Evolutionary conservation across 169 alveolate species (phyloP).

Genomic region (Plasmodium blacklocki): DNA sequence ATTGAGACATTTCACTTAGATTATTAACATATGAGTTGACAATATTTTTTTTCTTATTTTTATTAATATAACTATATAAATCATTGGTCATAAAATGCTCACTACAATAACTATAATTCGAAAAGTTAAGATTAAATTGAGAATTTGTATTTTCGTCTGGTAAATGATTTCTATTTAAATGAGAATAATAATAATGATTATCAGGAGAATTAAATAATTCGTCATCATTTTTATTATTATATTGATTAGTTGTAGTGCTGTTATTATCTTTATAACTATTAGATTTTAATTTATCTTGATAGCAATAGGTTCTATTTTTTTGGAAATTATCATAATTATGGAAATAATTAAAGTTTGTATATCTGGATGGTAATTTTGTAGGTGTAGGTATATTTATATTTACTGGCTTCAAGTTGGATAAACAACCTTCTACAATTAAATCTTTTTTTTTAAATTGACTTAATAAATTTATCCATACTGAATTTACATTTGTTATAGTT

Average conservation of each 20-base stretch:
- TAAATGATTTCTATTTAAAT: not conserved
- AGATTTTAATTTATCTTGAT: not conserved
- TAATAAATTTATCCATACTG: conserved; percentile 91
- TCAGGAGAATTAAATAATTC: no score
- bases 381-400: conserved; percentile 62
- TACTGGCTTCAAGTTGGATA: conserved; percentile 82
- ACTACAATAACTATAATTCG: conserved; percentile 46
- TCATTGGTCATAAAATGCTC: conserved; percentile 31
- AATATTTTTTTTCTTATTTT: not conserved
- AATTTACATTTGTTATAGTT: conserved; percentile 77
- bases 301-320: not conserved
- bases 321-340: not conserved
- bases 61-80: conserved; percentile 6
- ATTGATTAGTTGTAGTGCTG: not conserved
- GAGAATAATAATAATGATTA: no score
- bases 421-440: conserved; percentile 93
- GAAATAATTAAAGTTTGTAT: conserved; percentile 42
- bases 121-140: conserved; percentile 2
- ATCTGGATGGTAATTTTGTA: conserved; percentile 38
- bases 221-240: not conserved
- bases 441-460: conserved; percentile 91
- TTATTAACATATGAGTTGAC: conserved; percentile 24
- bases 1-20: conserved; percentile 37
- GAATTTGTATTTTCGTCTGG: not conserved
- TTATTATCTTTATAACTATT: not conserved